Conservation (phyloP, 2,329 filamentous ascomycete genomes). For the Pyricularia grisea region DNA sequence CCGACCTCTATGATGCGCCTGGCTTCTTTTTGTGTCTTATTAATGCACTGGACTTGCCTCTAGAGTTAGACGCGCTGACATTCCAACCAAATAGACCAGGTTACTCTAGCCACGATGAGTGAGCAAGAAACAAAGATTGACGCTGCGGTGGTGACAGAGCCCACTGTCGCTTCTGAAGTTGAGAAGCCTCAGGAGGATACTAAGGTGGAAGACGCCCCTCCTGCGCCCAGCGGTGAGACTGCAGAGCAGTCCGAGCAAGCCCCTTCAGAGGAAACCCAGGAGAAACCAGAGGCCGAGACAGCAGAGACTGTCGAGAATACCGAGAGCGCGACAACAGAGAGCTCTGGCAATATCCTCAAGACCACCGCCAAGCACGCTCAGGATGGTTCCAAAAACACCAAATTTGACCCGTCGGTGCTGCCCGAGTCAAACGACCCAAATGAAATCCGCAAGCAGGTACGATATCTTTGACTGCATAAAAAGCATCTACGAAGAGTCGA, state of each 20-base stretch:
- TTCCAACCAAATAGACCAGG: not conserved
- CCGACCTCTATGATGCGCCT: not conserved
- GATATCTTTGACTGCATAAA: not conserved
- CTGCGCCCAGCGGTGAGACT: constrained; percentile 14
- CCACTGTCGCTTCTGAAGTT: constrained; percentile 6
- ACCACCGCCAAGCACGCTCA: constrained; percentile 22
- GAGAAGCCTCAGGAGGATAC: constrained; percentile 15
- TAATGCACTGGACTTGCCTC: not conserved
- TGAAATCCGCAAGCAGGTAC: constrained; percentile 76
- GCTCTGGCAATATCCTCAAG: constrained; percentile 27
- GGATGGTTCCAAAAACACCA: constrained; percentile 47
- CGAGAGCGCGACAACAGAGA: constrained; percentile 13
- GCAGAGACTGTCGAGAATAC: constrained; percentile 11
- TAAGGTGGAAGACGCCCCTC: constrained; percentile 21
- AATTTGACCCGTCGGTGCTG: constrained; percentile 59
- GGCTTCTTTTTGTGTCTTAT: not conserved
- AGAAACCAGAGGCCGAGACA: constrained; percentile 16
- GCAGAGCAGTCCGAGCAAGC: constrained; percentile 14
- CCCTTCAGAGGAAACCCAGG: constrained; percentile 15
- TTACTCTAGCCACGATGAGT: not conserved
- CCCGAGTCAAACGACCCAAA: constrained; percentile 67
- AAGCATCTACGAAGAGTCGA: not conserved
- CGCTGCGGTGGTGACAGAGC: constrained; percentile 5
- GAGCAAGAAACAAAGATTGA: constrained; percentile 5
- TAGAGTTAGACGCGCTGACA: not conserved